phyloP scores from a whole-genome alignment of 1,284 basidiomycete genomes.

The Boletus hoseneyae region DNA sequence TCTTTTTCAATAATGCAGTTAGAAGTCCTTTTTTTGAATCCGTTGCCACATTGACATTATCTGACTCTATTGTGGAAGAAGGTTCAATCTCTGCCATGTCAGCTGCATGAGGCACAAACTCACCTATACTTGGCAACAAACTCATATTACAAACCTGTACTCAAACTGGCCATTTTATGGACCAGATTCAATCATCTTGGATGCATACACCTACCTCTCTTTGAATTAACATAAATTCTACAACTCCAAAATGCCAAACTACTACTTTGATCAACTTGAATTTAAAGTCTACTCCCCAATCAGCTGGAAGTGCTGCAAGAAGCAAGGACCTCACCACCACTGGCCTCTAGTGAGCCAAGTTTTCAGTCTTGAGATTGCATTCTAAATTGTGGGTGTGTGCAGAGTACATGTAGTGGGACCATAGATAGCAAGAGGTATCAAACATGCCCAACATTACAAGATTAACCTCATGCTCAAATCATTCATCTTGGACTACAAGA shows the following conservation, averaged over 20 bases:
- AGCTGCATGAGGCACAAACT: no score
- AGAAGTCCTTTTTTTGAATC: no score
- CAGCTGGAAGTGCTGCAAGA: not conserved
- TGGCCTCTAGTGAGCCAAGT: not conserved
- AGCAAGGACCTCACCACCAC: not conserved
- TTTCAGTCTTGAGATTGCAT: not conserved
- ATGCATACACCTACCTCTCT: no score
- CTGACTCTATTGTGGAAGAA: no score
- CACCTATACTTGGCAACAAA: no score
- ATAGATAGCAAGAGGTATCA: not conserved
- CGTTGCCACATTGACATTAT: no score
- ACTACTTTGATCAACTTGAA: not conserved
- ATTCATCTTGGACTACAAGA: not conserved
- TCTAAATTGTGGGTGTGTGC: not conserved
- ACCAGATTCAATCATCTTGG: no score
- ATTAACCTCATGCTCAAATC: not conserved
- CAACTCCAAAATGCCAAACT: not conserved
- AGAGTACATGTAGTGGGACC: not conserved
- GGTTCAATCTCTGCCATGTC: no score
- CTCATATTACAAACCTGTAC: no score
- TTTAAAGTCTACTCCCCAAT: not conserved
- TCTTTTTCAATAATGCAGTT: no score
- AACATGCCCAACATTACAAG: not conserved
- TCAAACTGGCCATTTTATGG: no score
- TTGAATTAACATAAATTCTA: not conserved